phyloP scores from a whole-genome alignment of 176 grass and related monocot genomes.

The Olyra latifolia region DNA sequence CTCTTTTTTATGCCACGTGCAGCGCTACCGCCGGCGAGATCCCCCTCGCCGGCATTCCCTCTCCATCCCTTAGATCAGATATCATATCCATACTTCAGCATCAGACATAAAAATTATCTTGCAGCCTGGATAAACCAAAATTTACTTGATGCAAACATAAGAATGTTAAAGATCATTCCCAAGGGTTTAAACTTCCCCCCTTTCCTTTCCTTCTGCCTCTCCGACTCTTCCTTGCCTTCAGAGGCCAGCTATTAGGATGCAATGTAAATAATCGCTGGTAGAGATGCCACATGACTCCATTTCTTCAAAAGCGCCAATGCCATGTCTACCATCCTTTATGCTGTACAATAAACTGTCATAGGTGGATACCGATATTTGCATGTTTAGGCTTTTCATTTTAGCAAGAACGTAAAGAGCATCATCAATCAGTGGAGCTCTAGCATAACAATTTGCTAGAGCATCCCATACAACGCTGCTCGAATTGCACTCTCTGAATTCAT shows the following conservation, averaged over 20 bases:
- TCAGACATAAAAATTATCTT: constrained; percentile 68
- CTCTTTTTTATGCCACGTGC: no score
- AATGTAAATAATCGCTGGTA: constrained; percentile 57
- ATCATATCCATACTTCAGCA: constrained; percentile 89
- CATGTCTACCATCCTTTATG: constrained; percentile 53
- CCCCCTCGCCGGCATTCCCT: no score
- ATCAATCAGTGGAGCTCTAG: constrained; percentile 57
- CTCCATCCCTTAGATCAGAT: no score
- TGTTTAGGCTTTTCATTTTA: constrained; percentile 74
- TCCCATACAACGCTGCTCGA: constrained; percentile 57
- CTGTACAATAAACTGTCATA: constrained; percentile 65
- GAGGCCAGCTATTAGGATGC: constrained; percentile 70
- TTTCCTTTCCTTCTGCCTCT: constrained; percentile 61
- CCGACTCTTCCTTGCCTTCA: constrained; percentile 74
- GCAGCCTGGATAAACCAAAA: constrained; percentile 52
- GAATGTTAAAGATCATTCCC: constrained; percentile 66
- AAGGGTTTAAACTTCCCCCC: constrained; percentile 55
- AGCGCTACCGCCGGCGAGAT: no score
- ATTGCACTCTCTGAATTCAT: constrained; percentile 55
- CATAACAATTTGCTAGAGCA: constrained; percentile 72
- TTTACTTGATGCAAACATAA: constrained; percentile 71
- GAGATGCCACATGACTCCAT: constrained; percentile 60
- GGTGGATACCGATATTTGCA: constrained; percentile 68
- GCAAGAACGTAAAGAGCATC: constrained; percentile 78
- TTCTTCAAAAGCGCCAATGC: constrained; percentile 61